Evolutionary conservation across 768 basidiomycete genomes (phyloP).

Genomic region (Wakefieldia striispora): DNA sequence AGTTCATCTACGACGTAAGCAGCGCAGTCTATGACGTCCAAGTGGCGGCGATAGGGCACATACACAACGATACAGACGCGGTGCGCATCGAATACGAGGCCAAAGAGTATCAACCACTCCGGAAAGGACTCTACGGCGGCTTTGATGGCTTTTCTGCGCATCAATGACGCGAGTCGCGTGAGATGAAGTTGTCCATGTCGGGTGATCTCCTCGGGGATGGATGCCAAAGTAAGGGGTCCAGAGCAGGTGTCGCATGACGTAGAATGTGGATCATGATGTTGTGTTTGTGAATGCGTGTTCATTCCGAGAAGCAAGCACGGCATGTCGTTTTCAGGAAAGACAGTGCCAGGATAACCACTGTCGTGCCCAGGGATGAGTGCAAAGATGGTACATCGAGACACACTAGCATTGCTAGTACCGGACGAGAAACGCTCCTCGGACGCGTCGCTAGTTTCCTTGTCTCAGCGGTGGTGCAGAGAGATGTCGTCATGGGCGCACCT

Average conservation of each 20-base stretch:
- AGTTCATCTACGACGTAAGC: constrained; percentile 24
- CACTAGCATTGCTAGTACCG: background rate
- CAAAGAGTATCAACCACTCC: constrained; percentile 28
- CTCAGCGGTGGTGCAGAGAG: constrained; percentile 1
- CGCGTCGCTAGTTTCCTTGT: constrained; percentile 7
- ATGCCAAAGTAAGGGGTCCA: background rate
- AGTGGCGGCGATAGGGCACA: constrained; percentile 12
- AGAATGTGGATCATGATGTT: background rate
- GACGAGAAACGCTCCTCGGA: background rate
- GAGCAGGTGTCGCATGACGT: background rate
- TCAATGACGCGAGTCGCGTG: constrained; percentile 8
- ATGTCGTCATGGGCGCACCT: constrained; percentile 13
- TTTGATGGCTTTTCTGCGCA: background rate
- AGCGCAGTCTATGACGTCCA: constrained; percentile 8
- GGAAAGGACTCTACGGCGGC: constrained; percentile 9
- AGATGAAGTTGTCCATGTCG: constrained; percentile 9
- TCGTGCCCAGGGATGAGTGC: constrained; percentile 8
- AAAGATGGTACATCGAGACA: constrained; percentile 10
- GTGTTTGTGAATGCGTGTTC: background rate
- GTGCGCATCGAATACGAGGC: constrained; percentile 19
- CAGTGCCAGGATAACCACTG: background rate
- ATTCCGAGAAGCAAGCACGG: constrained; percentile 21
- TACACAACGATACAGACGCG: constrained; percentile 20
- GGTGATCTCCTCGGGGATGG: constrained; percentile 16
- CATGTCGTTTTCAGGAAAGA: background rate